phyloP scores from a whole-genome alignment of 2,329 filamentous ascomycete species.

The Cadophora malorum region DNA sequence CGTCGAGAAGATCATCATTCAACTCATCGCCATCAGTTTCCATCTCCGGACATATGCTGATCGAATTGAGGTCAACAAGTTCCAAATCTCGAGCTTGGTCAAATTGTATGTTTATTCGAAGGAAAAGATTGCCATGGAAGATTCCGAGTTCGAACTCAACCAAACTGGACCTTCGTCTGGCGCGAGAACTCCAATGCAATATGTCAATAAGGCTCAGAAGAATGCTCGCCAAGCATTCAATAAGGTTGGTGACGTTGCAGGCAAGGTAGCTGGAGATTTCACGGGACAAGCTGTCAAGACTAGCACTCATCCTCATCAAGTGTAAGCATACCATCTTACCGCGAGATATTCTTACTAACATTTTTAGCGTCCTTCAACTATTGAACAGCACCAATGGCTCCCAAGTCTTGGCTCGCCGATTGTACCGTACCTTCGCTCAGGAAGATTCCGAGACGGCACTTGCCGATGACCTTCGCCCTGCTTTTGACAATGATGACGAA shows the following conservation, averaged over 20 bases:
- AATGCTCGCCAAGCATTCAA: constrained; percentile 77
- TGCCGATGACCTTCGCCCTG: constrained; percentile 77
- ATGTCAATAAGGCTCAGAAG: constrained; percentile 72
- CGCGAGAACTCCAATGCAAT: constrained; percentile 70
- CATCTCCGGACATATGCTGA: constrained; percentile 90
- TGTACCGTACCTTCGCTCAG: constrained; percentile 86
- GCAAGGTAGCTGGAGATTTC: constrained; percentile 87
- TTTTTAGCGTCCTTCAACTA: constrained; percentile 67
- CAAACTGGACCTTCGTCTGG: constrained; percentile 50
- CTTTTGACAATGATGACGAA: constrained; percentile 84
- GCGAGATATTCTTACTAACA: constrained; percentile 30
- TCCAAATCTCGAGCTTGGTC: constrained; percentile 74
- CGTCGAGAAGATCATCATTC: constrained; percentile 90
- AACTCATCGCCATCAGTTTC: constrained; percentile 93
- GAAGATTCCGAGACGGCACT: constrained; percentile 77
- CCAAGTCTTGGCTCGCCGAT: constrained; percentile 83
- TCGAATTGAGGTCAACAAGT: constrained; percentile 90
- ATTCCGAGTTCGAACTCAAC: constrained; percentile 72
- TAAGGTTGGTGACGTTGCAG: constrained; percentile 85
- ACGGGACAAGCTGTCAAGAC: constrained; percentile 74
- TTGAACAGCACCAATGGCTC: constrained; percentile 75
- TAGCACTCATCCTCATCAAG: constrained; percentile 82
- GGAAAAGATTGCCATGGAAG: constrained; percentile 69
- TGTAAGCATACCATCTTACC: constrained; percentile 48
- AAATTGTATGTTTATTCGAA: constrained; percentile 71